A percentile compares a stretch with the other conserved stretches of the same genome.
These are phyloP conservation scores for Blastomyces emzantsi DNA, from an alignment of 2,329 filamentous ascomycete species.

Conservation along the genomic window DNA sequence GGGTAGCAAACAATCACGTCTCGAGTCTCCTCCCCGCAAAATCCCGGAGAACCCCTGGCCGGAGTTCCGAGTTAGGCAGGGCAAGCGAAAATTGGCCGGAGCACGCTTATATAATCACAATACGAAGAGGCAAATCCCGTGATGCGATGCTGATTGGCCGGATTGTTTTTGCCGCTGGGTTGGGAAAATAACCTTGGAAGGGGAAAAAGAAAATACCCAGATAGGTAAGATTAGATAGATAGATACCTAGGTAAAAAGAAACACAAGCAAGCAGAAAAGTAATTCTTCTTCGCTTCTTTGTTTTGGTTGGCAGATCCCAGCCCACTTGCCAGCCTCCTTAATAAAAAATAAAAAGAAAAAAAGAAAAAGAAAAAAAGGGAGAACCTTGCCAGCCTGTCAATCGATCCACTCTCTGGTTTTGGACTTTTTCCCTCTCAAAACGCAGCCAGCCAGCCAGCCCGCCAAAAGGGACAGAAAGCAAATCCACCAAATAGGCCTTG, in stretches of 20 bases:
- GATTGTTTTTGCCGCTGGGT: neutral
- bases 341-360: neutral
- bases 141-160: neutral
- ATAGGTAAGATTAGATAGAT: no score
- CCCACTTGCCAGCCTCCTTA: neutral
- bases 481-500: no score
- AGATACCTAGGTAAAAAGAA: neutral
- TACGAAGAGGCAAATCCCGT: no score
- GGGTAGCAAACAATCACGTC: no score
- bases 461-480: no score
- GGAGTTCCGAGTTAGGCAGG: no score
- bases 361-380: neutral
- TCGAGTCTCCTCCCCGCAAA: neutral
- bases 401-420: no score
- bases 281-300: neutral
- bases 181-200: neutral
- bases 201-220: no score
- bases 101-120: neutral
- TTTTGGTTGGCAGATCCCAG: neutral
- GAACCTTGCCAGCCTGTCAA: neutral
- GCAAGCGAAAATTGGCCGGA: neutral
- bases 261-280: no score
- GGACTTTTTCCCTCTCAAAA: neutral
- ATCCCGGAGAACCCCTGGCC: neutral
- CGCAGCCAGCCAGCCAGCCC: no score